Evolutionary conservation across 1,139 yeast species (phyloP), one percentile per base, ranked within the genome.

Genomic region (Debaryomyces subglobosus): DNA sequence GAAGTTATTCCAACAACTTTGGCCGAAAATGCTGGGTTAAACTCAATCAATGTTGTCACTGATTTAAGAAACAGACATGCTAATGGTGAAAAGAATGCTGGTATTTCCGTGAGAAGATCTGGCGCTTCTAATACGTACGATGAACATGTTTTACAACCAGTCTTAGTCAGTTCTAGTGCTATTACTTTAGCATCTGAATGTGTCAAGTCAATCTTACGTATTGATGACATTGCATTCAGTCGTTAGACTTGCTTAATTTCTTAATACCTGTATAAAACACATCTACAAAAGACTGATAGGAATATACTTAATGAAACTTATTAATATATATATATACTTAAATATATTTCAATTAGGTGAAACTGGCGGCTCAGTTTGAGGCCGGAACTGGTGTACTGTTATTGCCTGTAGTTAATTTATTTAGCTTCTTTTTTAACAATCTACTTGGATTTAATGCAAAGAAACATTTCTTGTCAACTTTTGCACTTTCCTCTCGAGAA

Each of bases 1-100:
- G 99, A 94, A 70, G 94, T 94, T 38, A 90, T 94, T 54, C 99
- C 99, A 56, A 90, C 97, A 3, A 95, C 99, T 2, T 78, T 94
- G 57, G 98, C 99, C 8, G 99, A 95, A 71, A 95, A 94, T 66
- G 98, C 99, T 13, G 99, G 99, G 50, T 75, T 94, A 66, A 91
- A 94, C 68, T 91, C 97, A 55, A 90, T 95, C 60, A 89, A 89
- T 58, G 96, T 95, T 44, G 96, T 94, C 37, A 94, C 99, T 15
- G 99, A 95, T 56, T 79, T 94, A 60, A 87, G 97, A 68, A 87
- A 89, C 64, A 85, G 87, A 68, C 99, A 95, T 67, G 97, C 88
- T 63, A 79, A 79, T 55, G 98, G 98, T 48, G 97, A 92, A 68
- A 79, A 77, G 58, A 86, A 90, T 62, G 96, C 97, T n/a, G 99